Percentiles rank a stretch among this genome's conserved stretches.
phyloP scores from a whole-genome alignment of 1,284 basidiomycete species.

The Wolfiporia cocos region DNA sequence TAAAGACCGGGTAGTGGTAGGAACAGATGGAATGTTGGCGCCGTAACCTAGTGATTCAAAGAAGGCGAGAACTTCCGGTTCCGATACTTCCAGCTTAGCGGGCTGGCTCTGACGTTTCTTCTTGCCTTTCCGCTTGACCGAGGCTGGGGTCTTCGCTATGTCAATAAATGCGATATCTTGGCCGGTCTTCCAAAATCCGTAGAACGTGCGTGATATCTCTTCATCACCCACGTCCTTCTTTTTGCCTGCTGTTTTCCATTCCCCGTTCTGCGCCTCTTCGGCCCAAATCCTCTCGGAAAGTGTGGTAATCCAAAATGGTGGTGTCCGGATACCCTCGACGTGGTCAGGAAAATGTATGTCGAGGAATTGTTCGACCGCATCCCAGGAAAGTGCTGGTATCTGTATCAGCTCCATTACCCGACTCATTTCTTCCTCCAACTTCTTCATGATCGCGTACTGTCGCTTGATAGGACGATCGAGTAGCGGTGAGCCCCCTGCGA shows the following conservation, averaged over 20 bases:
- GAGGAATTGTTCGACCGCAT: conserved; percentile 35
- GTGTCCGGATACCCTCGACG: conserved; percentile 28
- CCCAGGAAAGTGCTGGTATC: conserved; percentile 28
- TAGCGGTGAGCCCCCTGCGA: conserved; percentile 31
- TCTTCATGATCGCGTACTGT: conserved; percentile 38
- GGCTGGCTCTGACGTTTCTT: neutral
- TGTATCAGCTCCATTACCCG: conserved; percentile 36
- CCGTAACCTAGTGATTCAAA: conserved; percentile 12
- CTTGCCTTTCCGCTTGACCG: conserved; percentile 6
- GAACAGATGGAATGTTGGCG: conserved; percentile 12
- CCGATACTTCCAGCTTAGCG: conserved; percentile 1
- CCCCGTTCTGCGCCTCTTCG: conserved; percentile 13
- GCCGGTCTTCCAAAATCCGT: conserved; percentile 41
- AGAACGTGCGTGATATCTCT: conserved; percentile 18
- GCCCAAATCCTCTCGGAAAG: conserved; percentile 8
- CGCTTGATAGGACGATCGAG: conserved; percentile 30
- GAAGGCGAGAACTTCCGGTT: conserved; percentile 13
- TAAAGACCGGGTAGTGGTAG: conserved; percentile 11
- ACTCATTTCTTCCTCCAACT: conserved; percentile 37
- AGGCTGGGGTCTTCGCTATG: neutral
- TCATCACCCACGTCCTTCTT: conserved; percentile 8
- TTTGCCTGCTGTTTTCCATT: conserved; percentile 11
- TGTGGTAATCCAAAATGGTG: conserved; percentile 38
- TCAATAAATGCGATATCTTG: conserved; percentile 13
- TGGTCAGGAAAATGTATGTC: conserved; percentile 38